Conservation (phyloP, 257 asterid species). For the Euphrasia confusa region DNA sequence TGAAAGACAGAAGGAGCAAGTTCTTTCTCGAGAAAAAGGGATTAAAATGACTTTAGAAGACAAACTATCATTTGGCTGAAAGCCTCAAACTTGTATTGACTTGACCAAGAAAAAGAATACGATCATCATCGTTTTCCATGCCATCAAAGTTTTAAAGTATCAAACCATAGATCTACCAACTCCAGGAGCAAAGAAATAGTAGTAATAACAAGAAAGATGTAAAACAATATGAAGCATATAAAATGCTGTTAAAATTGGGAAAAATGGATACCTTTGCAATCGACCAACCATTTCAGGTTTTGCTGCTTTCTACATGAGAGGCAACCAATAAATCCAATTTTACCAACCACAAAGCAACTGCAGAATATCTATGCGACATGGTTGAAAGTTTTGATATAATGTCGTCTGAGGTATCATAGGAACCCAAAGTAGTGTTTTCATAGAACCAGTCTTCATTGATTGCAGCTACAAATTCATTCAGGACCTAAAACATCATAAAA, state of each 20-base stretch:
- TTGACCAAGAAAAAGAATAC: too few species aligned
- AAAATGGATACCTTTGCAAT: slow-evolving; percentile 46
- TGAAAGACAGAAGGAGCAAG: background rate
- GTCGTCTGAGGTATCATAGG: slow-evolving; percentile 38
- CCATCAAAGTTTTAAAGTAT: too few species aligned
- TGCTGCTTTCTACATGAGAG: slow-evolving; percentile 36
- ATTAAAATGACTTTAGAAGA: too few species aligned
- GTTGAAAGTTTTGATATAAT: slow-evolving; percentile 57
- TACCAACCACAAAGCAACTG: slow-evolving; percentile 85
- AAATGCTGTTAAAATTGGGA: background rate
- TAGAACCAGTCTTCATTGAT: slow-evolving; percentile 74
- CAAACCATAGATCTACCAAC: background rate
- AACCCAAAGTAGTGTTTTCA: slow-evolving; percentile 30
- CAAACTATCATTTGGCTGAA: background rate
- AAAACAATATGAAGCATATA: background rate
- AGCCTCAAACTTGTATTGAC: background rate
- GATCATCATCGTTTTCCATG: background rate
- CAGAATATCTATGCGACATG: slow-evolving; percentile 76
- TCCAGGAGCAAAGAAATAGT: background rate
- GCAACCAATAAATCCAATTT: slow-evolving; percentile 70
- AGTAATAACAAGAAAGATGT: background rate
- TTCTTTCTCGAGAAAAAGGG: background rate
- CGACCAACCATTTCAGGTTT: slow-evolving; percentile 22
- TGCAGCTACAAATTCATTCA: slow-evolving; percentile 74
- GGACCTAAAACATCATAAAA: slow-evolving; percentile 49